Evolutionary conservation across 306 rosid species (phyloP), one percentile per base, ranked within the genome.

Genomic region (Dryas drummondii): DNA sequence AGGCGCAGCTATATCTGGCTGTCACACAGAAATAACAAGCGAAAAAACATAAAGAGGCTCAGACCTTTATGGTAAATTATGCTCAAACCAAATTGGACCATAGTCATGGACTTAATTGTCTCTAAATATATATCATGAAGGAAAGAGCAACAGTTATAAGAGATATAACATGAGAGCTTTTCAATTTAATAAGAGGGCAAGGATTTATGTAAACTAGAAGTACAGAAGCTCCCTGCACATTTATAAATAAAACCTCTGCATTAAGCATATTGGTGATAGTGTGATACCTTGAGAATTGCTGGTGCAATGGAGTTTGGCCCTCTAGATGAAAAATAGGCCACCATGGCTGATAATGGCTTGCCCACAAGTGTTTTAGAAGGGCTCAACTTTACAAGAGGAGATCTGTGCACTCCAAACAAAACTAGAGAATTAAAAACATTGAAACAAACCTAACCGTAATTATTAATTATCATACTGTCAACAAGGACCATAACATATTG

Each of bases 1-100:
- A 0, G 91, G 91, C 26, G 91, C 89, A 6, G 87, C 83, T 66
- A 87, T 55, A 50, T 87, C 91, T 27, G 89, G 91, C 91, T 87
- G 84, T 53, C 17, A 15, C 16, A 47, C 12, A 62, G 3, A 42
- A 42, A 17, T 15, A 7, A 16, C 41, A 32, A 68, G 26, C 37
- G 37, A 32, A 32, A 32, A 32, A 32, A 32, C 37, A 32, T 32
- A 32, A 32, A 32, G 37, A 32, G 37, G 3, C 37, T 32, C 2
- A 32, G 37, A 32, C 37, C 37, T 32, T 32, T 32, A 32, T 32
- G 37, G 66, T 15, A 27, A 26, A 14, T 57, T 8, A 32, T 53
- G 40, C 7, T 41, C 49, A 13, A 42, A 6, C 3, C 4, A 26
- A 50, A 22, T 22, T 6, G 41, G 37, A 32, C 37, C 37, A 32